phyloP scores from a whole-genome alignment of 768 basidiomycete species.

The Nidula microcarpa region DNA sequence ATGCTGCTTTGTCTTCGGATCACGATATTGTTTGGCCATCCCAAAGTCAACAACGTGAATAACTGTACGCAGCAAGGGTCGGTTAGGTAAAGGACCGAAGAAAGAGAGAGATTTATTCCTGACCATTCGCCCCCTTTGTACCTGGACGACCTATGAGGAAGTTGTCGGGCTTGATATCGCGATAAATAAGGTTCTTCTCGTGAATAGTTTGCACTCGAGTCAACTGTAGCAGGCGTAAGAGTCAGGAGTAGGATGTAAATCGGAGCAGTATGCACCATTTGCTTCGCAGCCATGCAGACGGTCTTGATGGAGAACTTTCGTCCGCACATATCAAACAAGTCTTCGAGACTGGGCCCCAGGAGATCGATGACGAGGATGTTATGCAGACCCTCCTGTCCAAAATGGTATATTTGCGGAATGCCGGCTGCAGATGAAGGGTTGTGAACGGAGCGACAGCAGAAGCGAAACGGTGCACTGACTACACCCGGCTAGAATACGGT shows the following conservation, averaged over 20 bases:
- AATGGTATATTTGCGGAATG: slow-evolving; percentile 99
- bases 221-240: slow-evolving; percentile 46
- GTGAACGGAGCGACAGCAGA: slow-evolving; percentile 5
- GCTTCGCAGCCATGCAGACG: slow-evolving; percentile 97
- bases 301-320: slow-evolving; percentile 98
- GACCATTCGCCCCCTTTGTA: slow-evolving; percentile 85
- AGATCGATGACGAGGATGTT: slow-evolving; percentile 99
- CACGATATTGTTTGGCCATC: slow-evolving; percentile 99
- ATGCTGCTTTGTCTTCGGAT: slow-evolving; percentile 99
- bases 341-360: slow-evolving; percentile 93
- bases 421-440: slow-evolving; percentile 57
- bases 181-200: slow-evolving; percentile 99
- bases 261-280: slow-evolving; percentile 63
- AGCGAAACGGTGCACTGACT: slow-evolving; percentile 48
- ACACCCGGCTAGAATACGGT: slow-evolving; percentile 86
- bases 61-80: slow-evolving; percentile 35
- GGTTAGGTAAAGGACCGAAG: slow-evolving; percentile 4
- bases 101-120: slow-evolving; percentile 16
- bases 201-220: slow-evolving; percentile 97
- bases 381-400: slow-evolving; percentile 97
- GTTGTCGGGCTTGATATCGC: slow-evolving; percentile 99
- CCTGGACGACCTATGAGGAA: slow-evolving; percentile 94
- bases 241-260: background rate
- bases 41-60: slow-evolving; percentile 98
- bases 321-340: slow-evolving; percentile 98